Evolutionary conservation across 2,329 filamentous ascomycete genomes (phyloP).

Genomic region (Apiospora sp.): DNA sequence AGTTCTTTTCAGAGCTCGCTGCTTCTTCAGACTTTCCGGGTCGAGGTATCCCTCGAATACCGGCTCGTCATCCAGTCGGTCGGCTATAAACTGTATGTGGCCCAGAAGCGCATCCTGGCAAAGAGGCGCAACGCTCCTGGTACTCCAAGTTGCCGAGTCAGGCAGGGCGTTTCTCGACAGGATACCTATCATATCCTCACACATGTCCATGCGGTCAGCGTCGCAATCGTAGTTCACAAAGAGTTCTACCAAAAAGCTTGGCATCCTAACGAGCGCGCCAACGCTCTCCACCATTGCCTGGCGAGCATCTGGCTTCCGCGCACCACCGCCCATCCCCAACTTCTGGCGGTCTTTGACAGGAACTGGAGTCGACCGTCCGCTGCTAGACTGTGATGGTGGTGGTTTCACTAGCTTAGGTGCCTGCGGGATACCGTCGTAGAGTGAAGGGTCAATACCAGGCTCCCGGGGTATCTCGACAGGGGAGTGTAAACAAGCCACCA

Average conservation of each 20-base stretch:
- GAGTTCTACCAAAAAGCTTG: constrained; percentile 91
- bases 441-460: constrained; percentile 84
- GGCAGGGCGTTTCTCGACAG: constrained; percentile 94
- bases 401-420: constrained; percentile 87
- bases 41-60: constrained; percentile 71
- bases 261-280: constrained; percentile 89
- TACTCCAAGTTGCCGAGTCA: constrained; percentile 98
- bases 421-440: constrained; percentile 94
- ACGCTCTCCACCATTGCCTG: constrained; percentile 99
- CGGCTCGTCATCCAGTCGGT: constrained; percentile 79
- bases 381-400: constrained; percentile 73
- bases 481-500: constrained; percentile 92
- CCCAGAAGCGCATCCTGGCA: constrained; percentile 91
- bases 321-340: constrained; percentile 89
- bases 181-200: constrained; percentile 93
- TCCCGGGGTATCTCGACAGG: constrained; percentile 94
- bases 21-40: constrained; percentile 69
- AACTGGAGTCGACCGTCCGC: constrained; percentile 88
- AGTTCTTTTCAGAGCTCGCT: constrained; percentile 81
- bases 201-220: constrained; percentile 87
- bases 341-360: constrained; percentile 92
- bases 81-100: constrained; percentile 90
- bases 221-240: constrained; percentile 99
- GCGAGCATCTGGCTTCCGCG: constrained; percentile 90
- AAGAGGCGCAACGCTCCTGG: constrained; percentile 93